phyloP scores from a whole-genome alignment of 1,284 basidiomycete genomes.

The Sporisorium iseilematis-ciliati region DNA sequence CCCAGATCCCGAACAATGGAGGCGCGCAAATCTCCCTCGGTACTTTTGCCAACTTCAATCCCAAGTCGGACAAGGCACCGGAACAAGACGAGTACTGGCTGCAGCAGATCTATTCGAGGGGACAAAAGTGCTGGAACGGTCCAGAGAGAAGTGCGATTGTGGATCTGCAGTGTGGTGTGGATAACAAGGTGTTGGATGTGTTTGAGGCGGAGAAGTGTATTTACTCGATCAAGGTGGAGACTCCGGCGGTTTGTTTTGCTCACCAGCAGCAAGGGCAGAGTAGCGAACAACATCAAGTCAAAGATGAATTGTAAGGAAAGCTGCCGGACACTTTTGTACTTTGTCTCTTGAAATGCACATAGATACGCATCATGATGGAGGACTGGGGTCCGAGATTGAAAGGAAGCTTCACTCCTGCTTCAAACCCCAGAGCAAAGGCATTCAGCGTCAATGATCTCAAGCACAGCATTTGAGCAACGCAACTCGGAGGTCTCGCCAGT shows the following conservation, averaged over 20 bases:
- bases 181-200: constrained; percentile 85
- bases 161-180: constrained; percentile 83
- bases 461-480: too few species aligned
- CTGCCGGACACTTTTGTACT: not conserved
- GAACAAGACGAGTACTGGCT: constrained; percentile 80
- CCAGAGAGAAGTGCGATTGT: constrained; percentile 86
- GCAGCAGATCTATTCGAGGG: constrained; percentile 83
- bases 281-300: constrained; percentile 7
- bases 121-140: constrained; percentile 93
- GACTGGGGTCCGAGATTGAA: not conserved
- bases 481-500: too few species aligned
- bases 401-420: not conserved
- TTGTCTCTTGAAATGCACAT: not conserved
- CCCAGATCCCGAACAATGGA: constrained; percentile 88
- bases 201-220: constrained; percentile 94
- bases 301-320: constrained; percentile 25
- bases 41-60: constrained; percentile 72
- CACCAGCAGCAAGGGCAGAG: constrained; percentile 4
- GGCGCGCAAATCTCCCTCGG: constrained; percentile 85
- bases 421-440: too few species aligned
- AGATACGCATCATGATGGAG: not conserved
- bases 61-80: constrained; percentile 78
- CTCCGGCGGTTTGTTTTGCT: constrained; percentile 83
- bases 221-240: constrained; percentile 87
- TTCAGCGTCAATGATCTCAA: too few species aligned